Percentiles rank a stretch among this genome's conserved stretches.
Evolutionary conservation across 2,329 filamentous ascomycete species (phyloP).

Genomic region (Lachnellula suecica): DNA sequence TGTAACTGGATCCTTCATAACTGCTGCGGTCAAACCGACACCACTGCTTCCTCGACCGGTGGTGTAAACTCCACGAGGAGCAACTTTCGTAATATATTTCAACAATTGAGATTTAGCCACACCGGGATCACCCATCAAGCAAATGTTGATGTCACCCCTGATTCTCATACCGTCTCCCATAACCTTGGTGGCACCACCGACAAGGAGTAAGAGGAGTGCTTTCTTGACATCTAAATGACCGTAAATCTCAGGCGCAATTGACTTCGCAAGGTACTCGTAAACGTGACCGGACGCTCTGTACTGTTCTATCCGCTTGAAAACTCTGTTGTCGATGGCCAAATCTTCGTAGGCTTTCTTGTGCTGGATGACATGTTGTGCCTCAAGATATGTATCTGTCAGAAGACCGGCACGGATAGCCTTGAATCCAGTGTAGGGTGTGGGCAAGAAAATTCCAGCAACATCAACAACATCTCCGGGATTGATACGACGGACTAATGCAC

Average conservation of each 20-base stretch:
- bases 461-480: conserved; percentile 95
- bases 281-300: conserved; percentile 85
- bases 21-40: conserved; percentile 78
- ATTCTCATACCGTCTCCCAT: conserved; percentile 99
- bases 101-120: conserved; percentile 98
- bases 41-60: conserved; percentile 80
- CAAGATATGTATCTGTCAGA: conserved; percentile 95
- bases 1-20: conserved; percentile 78
- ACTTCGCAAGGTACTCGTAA: conserved; percentile 93
- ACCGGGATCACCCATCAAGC: conserved; percentile 98
- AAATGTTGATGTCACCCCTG: conserved; percentile 97
- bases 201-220: conserved; percentile 88
- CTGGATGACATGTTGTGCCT: conserved; percentile 89
- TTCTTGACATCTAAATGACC: conserved; percentile 98
- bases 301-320: conserved; percentile 81
- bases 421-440: conserved; percentile 98
- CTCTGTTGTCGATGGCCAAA: conserved; percentile 77
- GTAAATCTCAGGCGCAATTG: conserved; percentile 96
- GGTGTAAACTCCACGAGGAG: conserved; percentile 82
- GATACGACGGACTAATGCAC: conserved; percentile 79
- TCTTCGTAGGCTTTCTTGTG: conserved; percentile 99
- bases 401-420: conserved; percentile 93
- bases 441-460: conserved; percentile 91
- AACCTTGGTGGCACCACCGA: conserved; percentile 93
- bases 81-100: conserved; percentile 98